phyloP scores from a whole-genome alignment of 768 basidiomycete species.

The Fomitopsis pulvina region DNA sequence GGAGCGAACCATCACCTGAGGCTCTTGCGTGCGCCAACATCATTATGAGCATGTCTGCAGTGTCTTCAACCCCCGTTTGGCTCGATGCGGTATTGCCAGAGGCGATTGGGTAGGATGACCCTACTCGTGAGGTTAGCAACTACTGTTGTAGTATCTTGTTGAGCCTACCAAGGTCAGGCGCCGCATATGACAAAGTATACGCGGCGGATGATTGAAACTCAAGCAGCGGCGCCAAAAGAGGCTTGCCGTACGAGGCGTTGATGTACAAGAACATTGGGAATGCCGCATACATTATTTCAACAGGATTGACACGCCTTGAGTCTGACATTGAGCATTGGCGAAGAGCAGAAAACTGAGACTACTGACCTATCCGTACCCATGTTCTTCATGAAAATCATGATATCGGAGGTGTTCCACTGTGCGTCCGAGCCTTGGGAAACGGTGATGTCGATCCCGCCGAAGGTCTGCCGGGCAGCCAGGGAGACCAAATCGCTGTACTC shows the following conservation, averaged over 20 bases:
- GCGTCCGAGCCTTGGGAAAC: conserved; percentile 12
- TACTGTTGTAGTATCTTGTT: not conserved
- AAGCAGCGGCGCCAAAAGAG: conserved; percentile 22
- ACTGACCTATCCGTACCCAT: conserved; percentile 3
- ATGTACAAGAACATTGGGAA: conserved; percentile 24
- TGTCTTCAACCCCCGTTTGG: conserved; percentile 19
- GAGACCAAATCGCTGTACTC: conserved; percentile 20
- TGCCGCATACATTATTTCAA: conserved; percentile 25
- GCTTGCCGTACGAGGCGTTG: conserved; percentile 23
- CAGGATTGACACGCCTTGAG: conserved; percentile 23
- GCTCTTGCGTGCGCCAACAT: conserved; percentile 23
- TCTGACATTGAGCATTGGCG: not conserved
- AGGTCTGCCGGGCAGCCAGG: conserved; percentile 20
- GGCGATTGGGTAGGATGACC: conserved; percentile 8
- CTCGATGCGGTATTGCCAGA: conserved; percentile 6
- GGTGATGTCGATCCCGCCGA: conserved; percentile 23
- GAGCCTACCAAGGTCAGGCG: conserved; percentile 21
- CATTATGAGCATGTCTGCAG: conserved; percentile 26
- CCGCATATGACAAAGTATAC: conserved; percentile 18
- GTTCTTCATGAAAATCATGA: conserved; percentile 15
- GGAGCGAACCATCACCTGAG: conserved; percentile 21
- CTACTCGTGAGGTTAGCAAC: not conserved
- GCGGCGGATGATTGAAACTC: conserved; percentile 18
- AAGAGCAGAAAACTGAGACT: not conserved
- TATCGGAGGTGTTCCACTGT: conserved; percentile 17